Conservation (phyloP, 805 yeast species). For the Hanseniaspora lachancei region DNA sequence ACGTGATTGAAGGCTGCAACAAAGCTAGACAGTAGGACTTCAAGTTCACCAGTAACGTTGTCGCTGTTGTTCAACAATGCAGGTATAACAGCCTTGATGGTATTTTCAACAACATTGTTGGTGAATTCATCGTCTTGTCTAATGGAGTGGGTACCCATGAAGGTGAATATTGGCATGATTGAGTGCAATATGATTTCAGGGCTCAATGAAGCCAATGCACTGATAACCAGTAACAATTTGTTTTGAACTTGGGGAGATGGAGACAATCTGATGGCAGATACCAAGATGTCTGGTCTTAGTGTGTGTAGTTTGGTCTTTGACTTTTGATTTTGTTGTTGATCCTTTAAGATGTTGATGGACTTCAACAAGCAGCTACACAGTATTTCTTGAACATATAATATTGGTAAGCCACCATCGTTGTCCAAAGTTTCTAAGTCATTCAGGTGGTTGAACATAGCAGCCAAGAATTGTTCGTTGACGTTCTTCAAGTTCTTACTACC, state of each 20-base stretch:
- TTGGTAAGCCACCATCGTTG: slow-evolving; percentile 82
- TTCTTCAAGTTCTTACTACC: slow-evolving; percentile 23
- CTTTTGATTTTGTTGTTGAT: slow-evolving; percentile 15
- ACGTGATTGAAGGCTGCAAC: slow-evolving; percentile 91
- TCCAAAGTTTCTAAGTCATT: slow-evolving; percentile 76
- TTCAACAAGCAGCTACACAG: slow-evolving; percentile 74
- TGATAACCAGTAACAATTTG: slow-evolving; percentile 66
- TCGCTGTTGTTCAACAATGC: slow-evolving; percentile 50
- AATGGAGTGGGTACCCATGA: slow-evolving; percentile 95
- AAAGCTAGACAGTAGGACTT: slow-evolving; percentile 73
- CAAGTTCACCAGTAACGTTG: slow-evolving; percentile 51
- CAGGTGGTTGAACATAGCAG: slow-evolving; percentile 44
- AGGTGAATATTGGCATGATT: slow-evolving; percentile 98
- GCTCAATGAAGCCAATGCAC: slow-evolving; percentile 73
- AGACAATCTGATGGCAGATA: slow-evolving; percentile 78
- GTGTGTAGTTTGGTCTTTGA: slow-evolving; percentile 43
- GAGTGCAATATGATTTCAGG: slow-evolving; percentile 89
- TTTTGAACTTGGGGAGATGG: slow-evolving; percentile 92
- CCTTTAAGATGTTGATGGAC: slow-evolving; percentile 45
- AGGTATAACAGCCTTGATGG: slow-evolving; percentile 80
- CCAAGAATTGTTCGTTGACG: slow-evolving; percentile 33
- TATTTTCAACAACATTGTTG: slow-evolving; percentile 80
- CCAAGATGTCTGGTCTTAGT: slow-evolving; percentile 79
- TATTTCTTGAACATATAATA: slow-evolving; percentile 79
- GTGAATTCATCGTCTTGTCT: slow-evolving; percentile 96